Conservation (phyloP, 2,329 filamentous ascomycete species). For the Colletotrichum sublineola region DNA sequence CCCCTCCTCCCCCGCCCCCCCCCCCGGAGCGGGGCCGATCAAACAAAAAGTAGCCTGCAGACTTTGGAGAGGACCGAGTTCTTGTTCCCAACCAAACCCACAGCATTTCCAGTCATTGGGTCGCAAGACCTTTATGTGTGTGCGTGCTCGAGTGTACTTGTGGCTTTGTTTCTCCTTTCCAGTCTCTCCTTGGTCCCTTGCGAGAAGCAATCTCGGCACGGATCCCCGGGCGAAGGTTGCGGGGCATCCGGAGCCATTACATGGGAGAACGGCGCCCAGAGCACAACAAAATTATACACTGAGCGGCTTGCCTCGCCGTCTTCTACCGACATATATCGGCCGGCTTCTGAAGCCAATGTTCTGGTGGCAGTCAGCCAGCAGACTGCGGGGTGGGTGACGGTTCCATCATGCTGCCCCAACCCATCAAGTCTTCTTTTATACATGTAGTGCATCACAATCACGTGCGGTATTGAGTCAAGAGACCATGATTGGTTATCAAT, state of each 20-base stretch:
- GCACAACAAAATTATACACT: too few relatives aligned
- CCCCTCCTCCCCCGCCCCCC: too few relatives aligned
- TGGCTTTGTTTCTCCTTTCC: too few relatives aligned
- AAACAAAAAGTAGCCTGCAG: background rate
- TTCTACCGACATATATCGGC: background rate
- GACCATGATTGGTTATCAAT: slow-evolving; percentile 41
- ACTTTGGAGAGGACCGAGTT: background rate
- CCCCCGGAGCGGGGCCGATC: background rate
- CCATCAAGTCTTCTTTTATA: background rate
- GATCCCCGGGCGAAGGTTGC: too few relatives aligned
- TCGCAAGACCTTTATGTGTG: too few relatives aligned
- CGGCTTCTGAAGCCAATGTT: background rate
- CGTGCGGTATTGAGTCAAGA: background rate
- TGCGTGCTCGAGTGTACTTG: too few relatives aligned
- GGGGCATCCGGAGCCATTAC: too few relatives aligned
- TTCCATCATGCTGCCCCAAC: background rate
- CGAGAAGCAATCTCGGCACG: too few relatives aligned
- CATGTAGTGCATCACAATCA: background rate
- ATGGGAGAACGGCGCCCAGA: too few relatives aligned
- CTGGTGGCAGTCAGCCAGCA: background rate
- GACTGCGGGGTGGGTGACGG: background rate
- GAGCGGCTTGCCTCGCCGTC: too few relatives aligned
- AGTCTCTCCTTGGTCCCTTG: too few relatives aligned
- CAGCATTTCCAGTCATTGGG: too few relatives aligned
- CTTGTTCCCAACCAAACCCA: background rate